Evolutionary conservation across 78 protist species (phyloP), one percentile per base, ranked within the genome.

Genomic region (Dictyostelium intermedium): DNA sequence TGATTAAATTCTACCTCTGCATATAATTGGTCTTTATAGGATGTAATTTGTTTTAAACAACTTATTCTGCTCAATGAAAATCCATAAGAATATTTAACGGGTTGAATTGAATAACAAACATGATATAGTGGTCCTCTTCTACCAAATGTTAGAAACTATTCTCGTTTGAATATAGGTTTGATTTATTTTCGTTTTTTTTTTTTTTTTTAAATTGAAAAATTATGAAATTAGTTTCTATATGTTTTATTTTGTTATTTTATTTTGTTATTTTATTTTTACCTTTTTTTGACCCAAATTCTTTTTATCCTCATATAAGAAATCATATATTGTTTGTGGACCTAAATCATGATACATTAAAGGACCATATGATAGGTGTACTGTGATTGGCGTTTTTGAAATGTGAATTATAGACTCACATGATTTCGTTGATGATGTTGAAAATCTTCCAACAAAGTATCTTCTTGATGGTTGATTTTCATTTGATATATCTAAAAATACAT

Each of bases 1-100:
- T 95, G 66, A 91, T 95, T 95, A 30, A 91, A 95, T n/a, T 95
- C 97, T 20, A 95, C 97, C n/a, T 86, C 97, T 32, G 97, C 97
- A 53, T 79, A 95, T 30, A 95, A 73, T 77, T 81, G 74, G 60
- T 95, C 97, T 78, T 84, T 83, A 16, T 20, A 61, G 3, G 96
- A 82, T 34, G 96, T 86, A 8, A 80, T 84, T 39, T 83, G 91
- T 82, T 92, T 82, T 14, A 92, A 37, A 78, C 96, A 92, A 84
- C 92, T 84, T 11, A 92, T 86, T 63, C 87, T 78, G 25, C 79
- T 74, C 69, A 92, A 82, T 53, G 96, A 80, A 30, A 84, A 92
- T 23, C 91, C 91, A 84, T 92, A 92, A 25, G 91, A 77, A 73
- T 70, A 92, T 56, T 92, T 86, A 45, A 92, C 92, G n/a, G 92